These are phyloP conservation scores for Globisporangium mamillatum DNA, from an alignment of 352 stramenopile genomes.

Conservation along the genomic window DNA sequence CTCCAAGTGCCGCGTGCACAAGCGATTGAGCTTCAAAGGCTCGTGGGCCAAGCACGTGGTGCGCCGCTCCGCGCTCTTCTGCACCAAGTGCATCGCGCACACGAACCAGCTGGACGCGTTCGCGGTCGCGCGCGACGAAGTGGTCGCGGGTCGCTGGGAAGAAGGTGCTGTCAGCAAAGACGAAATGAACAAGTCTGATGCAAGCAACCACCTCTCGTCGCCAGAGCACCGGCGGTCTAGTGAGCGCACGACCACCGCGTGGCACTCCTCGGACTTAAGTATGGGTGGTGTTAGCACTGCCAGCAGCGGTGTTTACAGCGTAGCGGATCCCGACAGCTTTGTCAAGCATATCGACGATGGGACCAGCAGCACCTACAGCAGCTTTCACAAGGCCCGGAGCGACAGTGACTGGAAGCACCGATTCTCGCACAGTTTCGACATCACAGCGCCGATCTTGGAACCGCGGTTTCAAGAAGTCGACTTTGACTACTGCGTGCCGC, in stretches of 20 bases:
- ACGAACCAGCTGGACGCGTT: slow-evolving; percentile 10
- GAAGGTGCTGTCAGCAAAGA: not conserved
- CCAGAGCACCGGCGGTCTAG: not conserved
- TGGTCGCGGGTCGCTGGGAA: not conserved
- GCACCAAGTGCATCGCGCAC: slow-evolving; percentile 11
- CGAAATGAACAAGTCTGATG: not conserved
- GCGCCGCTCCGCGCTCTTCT: slow-evolving; percentile 5
- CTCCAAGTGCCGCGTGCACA: slow-evolving; percentile 14
- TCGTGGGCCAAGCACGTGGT: slow-evolving; percentile 1
- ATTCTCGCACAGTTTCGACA: slow-evolving; percentile 13
- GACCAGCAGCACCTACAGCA: not conserved
- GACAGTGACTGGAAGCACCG: slow-evolving; percentile 5
- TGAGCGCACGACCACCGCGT: slow-evolving; percentile 9
- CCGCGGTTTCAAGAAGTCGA: not conserved
- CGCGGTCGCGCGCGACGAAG: slow-evolving; percentile 7
- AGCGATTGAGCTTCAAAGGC: slow-evolving; percentile 10
- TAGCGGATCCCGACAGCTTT: not conserved
- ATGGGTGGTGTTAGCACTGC: not conserved
- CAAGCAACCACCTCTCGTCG: not conserved
- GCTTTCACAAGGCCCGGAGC: not conserved
- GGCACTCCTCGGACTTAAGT: slow-evolving; percentile 9
- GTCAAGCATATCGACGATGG: not conserved
- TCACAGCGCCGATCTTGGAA: slow-evolving; percentile 10
- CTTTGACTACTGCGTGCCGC: not conserved
- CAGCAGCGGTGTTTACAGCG: not conserved